Percentiles rank a stretch among this genome's conserved stretches.
Evolutionary conservation across 495 filamentous ascomycete genomes (phyloP).

Genomic region (Annulohypoxylon stygium): DNA sequence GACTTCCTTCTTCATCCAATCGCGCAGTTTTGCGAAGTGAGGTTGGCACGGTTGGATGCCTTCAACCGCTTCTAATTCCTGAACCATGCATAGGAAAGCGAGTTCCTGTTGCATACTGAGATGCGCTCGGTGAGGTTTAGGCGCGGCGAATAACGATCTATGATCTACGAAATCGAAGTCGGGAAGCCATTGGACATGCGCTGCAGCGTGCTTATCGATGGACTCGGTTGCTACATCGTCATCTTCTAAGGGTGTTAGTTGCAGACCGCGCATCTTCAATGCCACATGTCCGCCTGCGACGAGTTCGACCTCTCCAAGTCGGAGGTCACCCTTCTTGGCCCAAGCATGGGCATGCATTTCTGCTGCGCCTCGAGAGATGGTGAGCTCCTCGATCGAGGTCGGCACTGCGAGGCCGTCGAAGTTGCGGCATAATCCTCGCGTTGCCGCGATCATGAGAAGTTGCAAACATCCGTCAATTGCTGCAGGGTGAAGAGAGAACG

Average conservation of each 20-base stretch:
- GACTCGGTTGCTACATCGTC: slow-evolving; percentile 19
- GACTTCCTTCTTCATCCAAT: slow-evolving; percentile 51
- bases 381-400: slow-evolving; percentile 56
- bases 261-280: slow-evolving; percentile 38
- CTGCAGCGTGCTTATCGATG: slow-evolving; percentile 50
- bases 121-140: slow-evolving; percentile 26
- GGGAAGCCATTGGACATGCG: slow-evolving; percentile 52
- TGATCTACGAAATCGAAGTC: slow-evolving; percentile 53
- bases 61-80: slow-evolving; percentile 39
- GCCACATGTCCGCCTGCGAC: slow-evolving; percentile 40
- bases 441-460: slow-evolving; percentile 51
- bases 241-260: slow-evolving; percentile 48
- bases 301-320: slow-evolving; percentile 38
- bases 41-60: slow-evolving; percentile 41
- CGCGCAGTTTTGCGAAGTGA: slow-evolving; percentile 50
- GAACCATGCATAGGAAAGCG: slow-evolving; percentile 51
- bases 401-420: slow-evolving; percentile 51
- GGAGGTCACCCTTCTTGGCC: slow-evolving; percentile 32
- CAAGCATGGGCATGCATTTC: slow-evolving; percentile 43
- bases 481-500: slow-evolving; percentile 58
- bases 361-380: slow-evolving; percentile 43
- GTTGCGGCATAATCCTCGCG: slow-evolving; percentile 48
- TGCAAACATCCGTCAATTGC: slow-evolving; percentile 61
- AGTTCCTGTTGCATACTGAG: slow-evolving; percentile 44
- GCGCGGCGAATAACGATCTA: slow-evolving; percentile 34